These are phyloP conservation scores for Solanum virginianum DNA, from an alignment of 257 asterid genomes.

Conservation along the genomic window DNA sequence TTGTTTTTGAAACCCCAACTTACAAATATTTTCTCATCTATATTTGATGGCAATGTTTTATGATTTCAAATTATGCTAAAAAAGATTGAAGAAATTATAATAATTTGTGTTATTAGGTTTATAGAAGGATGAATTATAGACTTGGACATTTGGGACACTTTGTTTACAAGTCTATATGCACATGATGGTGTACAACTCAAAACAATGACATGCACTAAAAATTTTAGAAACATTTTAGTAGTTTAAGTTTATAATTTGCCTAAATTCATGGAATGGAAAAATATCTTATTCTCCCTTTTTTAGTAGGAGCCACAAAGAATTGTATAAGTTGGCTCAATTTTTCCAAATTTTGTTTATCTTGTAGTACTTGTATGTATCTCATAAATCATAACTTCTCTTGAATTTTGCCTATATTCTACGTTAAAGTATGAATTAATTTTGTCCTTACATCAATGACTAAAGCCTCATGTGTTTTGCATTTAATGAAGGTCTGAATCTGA, in stretches of 20 bases:
- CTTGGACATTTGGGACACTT: background rate
- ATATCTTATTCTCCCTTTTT: background rate
- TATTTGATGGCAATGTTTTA: background rate
- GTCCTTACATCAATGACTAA: background rate
- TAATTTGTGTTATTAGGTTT: background rate
- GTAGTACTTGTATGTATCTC: background rate
- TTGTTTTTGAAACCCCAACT: background rate
- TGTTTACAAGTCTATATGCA: constrained; percentile 3
- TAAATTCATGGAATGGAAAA: background rate
- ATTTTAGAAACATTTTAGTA: background rate
- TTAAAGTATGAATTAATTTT: background rate
- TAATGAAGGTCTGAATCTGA: no score
- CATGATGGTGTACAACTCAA: constrained; percentile 9
- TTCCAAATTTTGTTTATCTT: background rate
- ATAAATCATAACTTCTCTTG: background rate
- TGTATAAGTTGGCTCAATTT: background rate
- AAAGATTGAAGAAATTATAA: background rate
- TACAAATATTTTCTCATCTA: background rate
- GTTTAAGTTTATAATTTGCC: background rate
- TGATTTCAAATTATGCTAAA: background rate
- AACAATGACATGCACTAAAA: constrained; percentile 1
- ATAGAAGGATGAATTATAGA: background rate
- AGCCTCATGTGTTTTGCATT: no score
- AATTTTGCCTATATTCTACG: background rate
- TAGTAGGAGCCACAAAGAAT: background rate